Percentiles rank a stretch among this genome's conserved stretches.
Conservation (phyloP, 2,329 filamentous ascomycete genomes). For the Curvularia sp. region DNA sequence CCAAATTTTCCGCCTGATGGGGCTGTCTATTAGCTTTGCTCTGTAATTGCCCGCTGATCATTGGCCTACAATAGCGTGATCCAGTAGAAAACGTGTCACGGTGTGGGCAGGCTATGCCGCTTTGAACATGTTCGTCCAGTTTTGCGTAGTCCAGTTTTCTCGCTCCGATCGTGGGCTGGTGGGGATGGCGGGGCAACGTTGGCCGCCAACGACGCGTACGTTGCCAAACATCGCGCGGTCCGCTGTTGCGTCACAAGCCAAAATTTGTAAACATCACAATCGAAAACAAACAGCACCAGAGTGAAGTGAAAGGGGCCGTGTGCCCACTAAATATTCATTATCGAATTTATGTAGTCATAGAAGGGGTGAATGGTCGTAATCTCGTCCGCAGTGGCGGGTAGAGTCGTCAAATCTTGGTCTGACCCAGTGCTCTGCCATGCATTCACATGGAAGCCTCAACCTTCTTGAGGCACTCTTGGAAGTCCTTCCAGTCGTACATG, state of each 20-base stretch:
- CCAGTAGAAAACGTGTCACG: neutral
- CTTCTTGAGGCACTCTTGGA: slow-evolving; percentile 57
- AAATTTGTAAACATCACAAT: slow-evolving; percentile 10
- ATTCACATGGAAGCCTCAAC: slow-evolving; percentile 52
- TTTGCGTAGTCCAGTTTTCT: slow-evolving; percentile 6
- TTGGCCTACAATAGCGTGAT: neutral
- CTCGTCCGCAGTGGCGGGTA: slow-evolving; percentile 20
- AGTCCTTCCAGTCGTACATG: slow-evolving; percentile 62
- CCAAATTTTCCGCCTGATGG: slow-evolving; percentile 2
- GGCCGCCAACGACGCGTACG: slow-evolving; percentile 12
- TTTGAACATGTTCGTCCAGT: neutral
- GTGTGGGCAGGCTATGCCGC: neutral
- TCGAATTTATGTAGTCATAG: slow-evolving; percentile 19
- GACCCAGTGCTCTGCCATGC: slow-evolving; percentile 9
- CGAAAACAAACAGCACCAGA: neutral
- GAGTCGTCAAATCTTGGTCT: slow-evolving; percentile 24
- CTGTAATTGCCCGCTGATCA: neutral
- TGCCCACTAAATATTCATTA: slow-evolving; percentile 16
- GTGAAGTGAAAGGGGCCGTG: neutral
- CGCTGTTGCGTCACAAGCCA: slow-evolving; percentile 16
- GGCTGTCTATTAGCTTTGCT: neutral
- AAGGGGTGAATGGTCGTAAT: slow-evolving; percentile 30
- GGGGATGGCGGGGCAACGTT: slow-evolving; percentile 15
- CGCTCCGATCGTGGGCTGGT: slow-evolving; percentile 7
- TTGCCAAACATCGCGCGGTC: slow-evolving; percentile 6